These are phyloP conservation scores for Lachnellula willkommii DNA, from an alignment of 2,329 filamentous ascomycete genomes.

Conservation along the genomic window DNA sequence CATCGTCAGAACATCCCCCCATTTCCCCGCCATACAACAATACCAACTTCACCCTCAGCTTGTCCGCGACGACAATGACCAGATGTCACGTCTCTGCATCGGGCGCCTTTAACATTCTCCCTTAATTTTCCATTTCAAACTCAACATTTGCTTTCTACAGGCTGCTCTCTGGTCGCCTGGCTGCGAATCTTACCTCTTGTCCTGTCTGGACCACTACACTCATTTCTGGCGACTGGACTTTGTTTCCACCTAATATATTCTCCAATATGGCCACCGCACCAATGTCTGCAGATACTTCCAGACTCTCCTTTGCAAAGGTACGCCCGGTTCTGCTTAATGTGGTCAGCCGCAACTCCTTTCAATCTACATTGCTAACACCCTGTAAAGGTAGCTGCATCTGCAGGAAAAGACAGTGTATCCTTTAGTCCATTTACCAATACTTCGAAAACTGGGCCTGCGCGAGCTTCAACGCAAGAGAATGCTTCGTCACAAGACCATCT, in stretches of 20 bases:
- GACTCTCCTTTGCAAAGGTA: slow-evolving; percentile 75
- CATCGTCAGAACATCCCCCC: slow-evolving; percentile 1
- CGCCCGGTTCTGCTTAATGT: not conserved
- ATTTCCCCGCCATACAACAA: slow-evolving; percentile 1
- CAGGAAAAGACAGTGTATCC: slow-evolving; percentile 35
- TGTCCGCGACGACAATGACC: slow-evolving; percentile 33
- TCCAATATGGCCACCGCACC: slow-evolving; percentile 43
- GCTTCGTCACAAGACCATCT: slow-evolving; percentile 10
- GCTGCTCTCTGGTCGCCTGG: slow-evolving; percentile 22
- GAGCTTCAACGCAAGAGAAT: slow-evolving; percentile 26
- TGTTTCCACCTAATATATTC: slow-evolving; percentile 11
- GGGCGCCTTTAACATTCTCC: slow-evolving; percentile 32
- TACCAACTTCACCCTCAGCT: slow-evolving; percentile 13
- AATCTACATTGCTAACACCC: slow-evolving; percentile 13
- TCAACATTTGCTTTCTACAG: slow-evolving; percentile 15
- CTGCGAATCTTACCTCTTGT: slow-evolving; percentile 29
- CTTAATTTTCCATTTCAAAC: slow-evolving; percentile 29
- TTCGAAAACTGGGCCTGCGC: slow-evolving; percentile 28
- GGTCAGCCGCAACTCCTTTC: not conserved
- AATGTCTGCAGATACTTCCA: slow-evolving; percentile 43
- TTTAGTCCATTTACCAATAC: slow-evolving; percentile 30
- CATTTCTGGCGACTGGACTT: slow-evolving; percentile 23
- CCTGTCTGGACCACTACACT: slow-evolving; percentile 28
- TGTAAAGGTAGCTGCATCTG: slow-evolving; percentile 46
- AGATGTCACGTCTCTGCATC: slow-evolving; percentile 32